phyloP scores from a whole-genome alignment of 2,329 filamentous ascomycete species.

The Aureobasidium uvarum region DNA sequence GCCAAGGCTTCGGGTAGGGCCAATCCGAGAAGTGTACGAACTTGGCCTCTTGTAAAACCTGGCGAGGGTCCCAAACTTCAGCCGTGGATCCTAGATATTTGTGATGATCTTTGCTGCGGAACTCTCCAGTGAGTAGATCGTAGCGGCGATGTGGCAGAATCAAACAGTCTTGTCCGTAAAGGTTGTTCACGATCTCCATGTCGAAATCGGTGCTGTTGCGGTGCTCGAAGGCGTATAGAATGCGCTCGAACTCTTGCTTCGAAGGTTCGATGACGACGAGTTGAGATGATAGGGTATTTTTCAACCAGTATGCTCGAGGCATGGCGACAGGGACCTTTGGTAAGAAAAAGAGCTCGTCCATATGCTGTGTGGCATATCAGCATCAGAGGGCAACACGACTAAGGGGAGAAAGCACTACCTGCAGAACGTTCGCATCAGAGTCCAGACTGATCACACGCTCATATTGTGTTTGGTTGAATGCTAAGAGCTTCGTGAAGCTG shows the following conservation, averaged over 20 bases:
- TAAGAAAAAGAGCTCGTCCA: constrained; percentile 71
- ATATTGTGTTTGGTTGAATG: constrained; percentile 66
- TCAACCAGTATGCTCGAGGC: constrained; percentile 70
- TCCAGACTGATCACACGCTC: constrained; percentile 58
- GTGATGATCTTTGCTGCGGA: constrained; percentile 54
- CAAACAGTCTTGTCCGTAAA: constrained; percentile 60
- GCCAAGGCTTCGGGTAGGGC: neutral
- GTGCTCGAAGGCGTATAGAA: constrained; percentile 22
- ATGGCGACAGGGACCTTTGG: constrained; percentile 62
- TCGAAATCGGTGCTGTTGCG: constrained; percentile 46
- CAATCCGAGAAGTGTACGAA: neutral
- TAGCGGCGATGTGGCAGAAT: constrained; percentile 65
- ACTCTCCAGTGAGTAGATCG: constrained; percentile 62
- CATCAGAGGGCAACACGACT: constrained; percentile 54
- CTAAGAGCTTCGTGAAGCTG: constrained; percentile 65
- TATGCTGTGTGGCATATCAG: constrained; percentile 54
- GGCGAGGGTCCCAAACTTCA: neutral
- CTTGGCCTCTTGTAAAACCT: neutral
- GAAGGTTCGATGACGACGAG: constrained; percentile 32
- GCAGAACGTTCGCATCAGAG: constrained; percentile 62
- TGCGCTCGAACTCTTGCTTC: neutral
- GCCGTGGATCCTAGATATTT: constrained; percentile 51
- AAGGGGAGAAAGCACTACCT: constrained; percentile 33
- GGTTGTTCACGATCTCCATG: constrained; percentile 65
- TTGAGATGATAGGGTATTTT: constrained; percentile 33